phyloP scores from a whole-genome alignment of 1,139 yeast genomes.

The Zygoascus hellenicus region DNA sequence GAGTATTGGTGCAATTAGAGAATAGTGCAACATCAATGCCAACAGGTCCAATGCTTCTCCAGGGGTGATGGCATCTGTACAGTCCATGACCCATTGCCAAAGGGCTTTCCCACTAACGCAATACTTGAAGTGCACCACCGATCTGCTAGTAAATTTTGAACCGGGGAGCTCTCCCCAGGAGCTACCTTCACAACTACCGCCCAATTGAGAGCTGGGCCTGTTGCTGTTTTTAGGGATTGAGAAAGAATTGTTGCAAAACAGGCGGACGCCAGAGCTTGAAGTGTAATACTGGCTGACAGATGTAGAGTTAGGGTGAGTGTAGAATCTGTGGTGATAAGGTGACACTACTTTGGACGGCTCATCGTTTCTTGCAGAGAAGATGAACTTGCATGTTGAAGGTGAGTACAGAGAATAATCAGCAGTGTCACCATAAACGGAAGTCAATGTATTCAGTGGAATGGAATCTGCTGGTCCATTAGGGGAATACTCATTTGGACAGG shows the following conservation, averaged over 20 bases:
- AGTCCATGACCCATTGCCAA: conserved; percentile 85
- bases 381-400: conserved; percentile 11
- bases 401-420: conserved; percentile 12
- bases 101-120: conserved; percentile 72
- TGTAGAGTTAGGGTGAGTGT: conserved; percentile 86
- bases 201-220: conserved; percentile 1
- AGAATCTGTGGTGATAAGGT: conserved; percentile 61
- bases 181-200: not conserved
- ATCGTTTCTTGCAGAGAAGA: conserved; percentile 1
- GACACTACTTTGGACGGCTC: conserved; percentile 4
- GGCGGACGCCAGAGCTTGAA: conserved; percentile 59
- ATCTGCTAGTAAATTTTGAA: not conserved
- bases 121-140: conserved; percentile 23
- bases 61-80: conserved; percentile 61
- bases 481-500: conserved; percentile 63
- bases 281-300: conserved; percentile 74
- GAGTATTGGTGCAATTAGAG: conserved; percentile 39
- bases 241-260: conserved; percentile 40
- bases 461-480: conserved; percentile 44
- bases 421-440: conserved; percentile 13
- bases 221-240: not conserved
- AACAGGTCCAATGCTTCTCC: conserved; percentile 61
- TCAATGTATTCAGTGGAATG: conserved; percentile 11
- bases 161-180: not conserved
- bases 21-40: conserved; percentile 46